Evolutionary conservation across 192 early-diverging fungal genomes (phyloP).

Genomic region (Linnemannia elongata): DNA sequence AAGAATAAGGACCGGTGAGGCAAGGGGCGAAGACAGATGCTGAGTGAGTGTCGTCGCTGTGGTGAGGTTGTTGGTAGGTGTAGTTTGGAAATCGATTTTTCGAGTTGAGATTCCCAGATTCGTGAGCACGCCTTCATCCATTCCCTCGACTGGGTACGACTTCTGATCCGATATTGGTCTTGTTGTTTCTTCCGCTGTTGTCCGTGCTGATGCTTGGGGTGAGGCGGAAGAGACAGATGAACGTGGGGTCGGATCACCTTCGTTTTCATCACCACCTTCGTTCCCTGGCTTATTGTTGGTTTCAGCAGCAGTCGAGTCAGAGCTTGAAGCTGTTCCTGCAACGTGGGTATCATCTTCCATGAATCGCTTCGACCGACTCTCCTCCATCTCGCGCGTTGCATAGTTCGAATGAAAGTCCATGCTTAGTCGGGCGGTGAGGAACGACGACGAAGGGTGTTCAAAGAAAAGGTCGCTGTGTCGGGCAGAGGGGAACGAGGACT

Average conservation of each 20-base stretch:
- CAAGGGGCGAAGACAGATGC: not conserved
- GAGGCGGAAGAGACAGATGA: not conserved
- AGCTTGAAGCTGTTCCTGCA: conserved; percentile 23
- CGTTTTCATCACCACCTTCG: not conserved
- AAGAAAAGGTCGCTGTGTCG: conserved; percentile 18
- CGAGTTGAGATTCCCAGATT: conserved; percentile 16
- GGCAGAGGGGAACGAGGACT: not conserved
- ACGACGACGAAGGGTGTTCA: not conserved
- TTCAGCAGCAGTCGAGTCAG: conserved; percentile 16
- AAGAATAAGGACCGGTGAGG: not conserved
- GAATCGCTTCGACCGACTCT: conserved; percentile 1
- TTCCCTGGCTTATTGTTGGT: not conserved
- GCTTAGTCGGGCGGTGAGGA: not conserved
- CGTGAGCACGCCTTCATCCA: not conserved
- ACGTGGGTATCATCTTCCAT: conserved; percentile 15
- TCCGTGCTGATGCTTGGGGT: not conserved
- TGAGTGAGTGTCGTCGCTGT: not conserved
- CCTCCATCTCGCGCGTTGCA: not conserved
- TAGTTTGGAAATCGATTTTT: not conserved
- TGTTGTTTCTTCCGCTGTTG: not conserved
- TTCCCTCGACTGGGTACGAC: not conserved
- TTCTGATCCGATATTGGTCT: not conserved
- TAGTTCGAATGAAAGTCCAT: not conserved
- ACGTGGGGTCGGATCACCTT: not conserved
- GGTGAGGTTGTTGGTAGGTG: not conserved